phyloP scores from a whole-genome alignment of 495 filamentous ascomycete species.

The Aspergillus sparsus region DNA sequence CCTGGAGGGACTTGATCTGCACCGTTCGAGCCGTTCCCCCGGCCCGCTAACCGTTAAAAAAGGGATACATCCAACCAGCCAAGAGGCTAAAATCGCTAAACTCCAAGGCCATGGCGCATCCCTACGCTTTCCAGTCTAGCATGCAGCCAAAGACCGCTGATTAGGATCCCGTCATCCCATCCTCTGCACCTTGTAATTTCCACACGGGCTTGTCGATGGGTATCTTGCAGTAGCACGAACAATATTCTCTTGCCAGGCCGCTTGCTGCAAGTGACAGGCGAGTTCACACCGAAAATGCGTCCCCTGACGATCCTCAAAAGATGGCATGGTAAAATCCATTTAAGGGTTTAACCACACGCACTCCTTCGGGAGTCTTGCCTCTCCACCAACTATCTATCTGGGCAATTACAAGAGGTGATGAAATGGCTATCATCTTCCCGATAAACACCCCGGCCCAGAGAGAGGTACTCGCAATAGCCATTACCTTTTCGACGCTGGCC shows the following conservation, averaged over 20 bases:
- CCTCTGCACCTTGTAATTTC: too few relatives aligned
- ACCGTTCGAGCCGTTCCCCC: too few relatives aligned
- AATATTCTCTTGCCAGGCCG: too few relatives aligned
- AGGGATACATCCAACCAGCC: too few relatives aligned
- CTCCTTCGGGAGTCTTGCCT: background rate
- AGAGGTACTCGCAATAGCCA: constrained; percentile 16
- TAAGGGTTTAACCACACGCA: background rate
- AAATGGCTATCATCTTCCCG: constrained; percentile 21
- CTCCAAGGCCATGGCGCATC: background rate
- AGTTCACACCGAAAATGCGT: too few relatives aligned
- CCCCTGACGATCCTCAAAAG: background rate
- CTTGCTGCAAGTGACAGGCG: too few relatives aligned
- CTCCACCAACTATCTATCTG: background rate
- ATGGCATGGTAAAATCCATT: background rate
- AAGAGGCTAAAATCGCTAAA: background rate
- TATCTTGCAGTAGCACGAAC: too few relatives aligned
- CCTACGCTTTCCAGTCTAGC: background rate
- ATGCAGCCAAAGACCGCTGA: too few relatives aligned
- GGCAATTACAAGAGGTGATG: background rate
- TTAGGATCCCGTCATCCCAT: too few relatives aligned
- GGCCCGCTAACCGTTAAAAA: too few relatives aligned
- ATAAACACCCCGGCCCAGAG: constrained; percentile 17
- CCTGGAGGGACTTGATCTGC: too few relatives aligned
- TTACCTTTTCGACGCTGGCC: constrained; percentile 18
- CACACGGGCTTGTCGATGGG: too few relatives aligned